phyloP scores from a whole-genome alignment of 805 yeast species.

The Scheffersomyces coipomensis region DNA sequence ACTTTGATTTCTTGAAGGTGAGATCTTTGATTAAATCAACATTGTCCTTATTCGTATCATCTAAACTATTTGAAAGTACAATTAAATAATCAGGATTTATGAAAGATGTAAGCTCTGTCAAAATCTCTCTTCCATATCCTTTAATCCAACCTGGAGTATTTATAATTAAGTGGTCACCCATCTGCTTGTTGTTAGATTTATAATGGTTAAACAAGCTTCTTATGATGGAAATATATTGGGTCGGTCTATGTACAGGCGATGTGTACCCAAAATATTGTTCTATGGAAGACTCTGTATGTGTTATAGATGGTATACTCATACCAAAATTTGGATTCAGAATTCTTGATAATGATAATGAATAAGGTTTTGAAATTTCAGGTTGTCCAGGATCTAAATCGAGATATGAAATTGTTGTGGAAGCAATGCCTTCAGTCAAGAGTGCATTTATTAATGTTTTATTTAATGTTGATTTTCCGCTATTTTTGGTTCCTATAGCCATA shows the following conservation, averaged over 20 bases:
- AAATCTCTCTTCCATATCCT: conserved; percentile 75
- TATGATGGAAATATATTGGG: conserved; percentile 46
- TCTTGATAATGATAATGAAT: conserved; percentile 57
- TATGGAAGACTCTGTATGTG: conserved; percentile 9
- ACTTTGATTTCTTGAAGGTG: conserved; percentile 23
- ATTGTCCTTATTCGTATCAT: conserved; percentile 19
- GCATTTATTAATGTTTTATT: conserved; percentile 53
- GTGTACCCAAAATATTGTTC: conserved; percentile 58
- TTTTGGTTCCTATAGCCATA: conserved; percentile 63
- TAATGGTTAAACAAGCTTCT: conserved; percentile 38
- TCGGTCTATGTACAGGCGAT: conserved; percentile 69
- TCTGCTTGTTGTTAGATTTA: conserved; percentile 11
- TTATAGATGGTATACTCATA: conserved; percentile 19
- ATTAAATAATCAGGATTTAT: conserved; percentile 58
- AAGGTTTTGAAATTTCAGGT: conserved; percentile 74
- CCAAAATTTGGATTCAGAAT: conserved; percentile 25
- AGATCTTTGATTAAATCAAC: conserved; percentile 25
- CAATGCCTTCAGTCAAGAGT: conserved; percentile 28
- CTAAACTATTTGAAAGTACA: conserved; percentile 37
- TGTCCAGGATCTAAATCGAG: conserved; percentile 91
- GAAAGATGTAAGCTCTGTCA: conserved; percentile 44
- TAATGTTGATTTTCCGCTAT: conserved; percentile 81
- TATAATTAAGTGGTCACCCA: conserved; percentile 48
- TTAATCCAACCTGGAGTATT: conserved; percentile 92
- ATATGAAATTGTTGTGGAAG: conserved; percentile 38